Percentiles rank a stretch among this genome's conserved stretches.
phyloP scores from a whole-genome alignment of 257 asterid species.

The Haberlea rhodopensis region DNA sequence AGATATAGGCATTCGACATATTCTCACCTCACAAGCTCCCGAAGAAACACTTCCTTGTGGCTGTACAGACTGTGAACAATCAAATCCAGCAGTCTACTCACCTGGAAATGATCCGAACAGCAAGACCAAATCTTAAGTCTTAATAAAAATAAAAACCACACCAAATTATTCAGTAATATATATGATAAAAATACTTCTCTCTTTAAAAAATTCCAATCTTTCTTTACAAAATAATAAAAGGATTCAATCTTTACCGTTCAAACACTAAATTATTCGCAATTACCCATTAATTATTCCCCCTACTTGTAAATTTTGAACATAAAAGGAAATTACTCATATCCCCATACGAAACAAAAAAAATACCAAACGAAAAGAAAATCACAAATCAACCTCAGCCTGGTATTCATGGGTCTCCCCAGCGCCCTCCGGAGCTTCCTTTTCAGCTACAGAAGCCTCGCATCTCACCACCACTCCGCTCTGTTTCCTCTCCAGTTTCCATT shows the following conservation, averaged over 20 bases:
- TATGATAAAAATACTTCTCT: neutral
- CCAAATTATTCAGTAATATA: neutral
- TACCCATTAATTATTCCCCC: neutral
- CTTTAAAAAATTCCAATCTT: constrained; percentile 16
- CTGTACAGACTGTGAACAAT: constrained; percentile 97
- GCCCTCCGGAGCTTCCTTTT: constrained; percentile 73
- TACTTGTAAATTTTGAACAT: neutral
- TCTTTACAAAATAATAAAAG: neutral
- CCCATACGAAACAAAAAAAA: neutral
- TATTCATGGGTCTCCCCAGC: constrained; percentile 73
- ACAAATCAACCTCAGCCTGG: constrained; percentile 83
- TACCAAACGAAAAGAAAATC: neutral
- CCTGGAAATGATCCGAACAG: constrained; percentile 53
- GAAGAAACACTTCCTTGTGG: constrained; percentile 98
- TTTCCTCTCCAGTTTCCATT: constrained; percentile 61
- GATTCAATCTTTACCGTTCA: neutral
- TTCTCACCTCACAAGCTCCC: constrained; percentile 91
- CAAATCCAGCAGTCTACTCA: constrained; percentile 86
- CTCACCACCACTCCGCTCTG: constrained; percentile 59
- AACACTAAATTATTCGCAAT: neutral
- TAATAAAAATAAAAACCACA: neutral
- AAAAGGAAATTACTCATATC: neutral
- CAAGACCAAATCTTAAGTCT: neutral
- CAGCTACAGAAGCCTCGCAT: constrained; percentile 87
- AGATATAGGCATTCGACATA: neutral